Evolutionary conservation across 2,329 filamentous ascomycete genomes (phyloP), one percentile per base, ranked within the genome.

Genomic region (Elsinoe fawcettii): DNA sequence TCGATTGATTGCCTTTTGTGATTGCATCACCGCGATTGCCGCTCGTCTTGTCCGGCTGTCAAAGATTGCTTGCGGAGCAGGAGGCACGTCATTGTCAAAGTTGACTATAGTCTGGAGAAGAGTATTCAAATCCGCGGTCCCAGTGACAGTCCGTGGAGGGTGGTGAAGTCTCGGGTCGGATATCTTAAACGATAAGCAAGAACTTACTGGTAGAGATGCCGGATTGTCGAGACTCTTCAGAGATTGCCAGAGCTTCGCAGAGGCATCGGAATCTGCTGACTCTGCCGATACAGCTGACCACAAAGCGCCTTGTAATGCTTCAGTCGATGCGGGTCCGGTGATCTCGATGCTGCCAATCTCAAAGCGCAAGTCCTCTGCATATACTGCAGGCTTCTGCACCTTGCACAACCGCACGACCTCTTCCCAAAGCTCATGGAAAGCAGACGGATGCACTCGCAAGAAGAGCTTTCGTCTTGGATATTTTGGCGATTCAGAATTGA

Each of bases 151-250:
- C 53, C 79, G 79, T 1, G 88, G 86, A 8, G 91, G 91, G 67
- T 90, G 86, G 58, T 80, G 79, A 14, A 97, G 78, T 7, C 92
- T 85, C 27, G 92, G 90, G 67, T 99, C 93, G 55, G 83, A 78
- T 2, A 87, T 76, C 2, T 83, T 77, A 67, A 97, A 93, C 0
- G 81, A 77, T 2, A 97, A 74, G 2, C 93, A 69, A 1, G 86
- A 79, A 55, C 87, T 85, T 16, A 76, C 69, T 3, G 91, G 89
- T 1, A 96, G 74, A 2, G 83, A 77, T 0, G 85, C 80, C 1
- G 87, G 80, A 64, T 89, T 88, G 5, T 82, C 84, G 8, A 90
- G 74, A 2, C 81, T 77, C 12, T 70, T 67, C 2, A 88, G 71
- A 7, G 75, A 75, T 53, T 68, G 68, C 61, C 85, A 85, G n/a